Percentiles rank a stretch among this genome's conserved stretches.
These are phyloP conservation scores for Dictyostelium capitatum DNA, from an alignment of 78 protist species.

Conservation along the genomic window DNA sequence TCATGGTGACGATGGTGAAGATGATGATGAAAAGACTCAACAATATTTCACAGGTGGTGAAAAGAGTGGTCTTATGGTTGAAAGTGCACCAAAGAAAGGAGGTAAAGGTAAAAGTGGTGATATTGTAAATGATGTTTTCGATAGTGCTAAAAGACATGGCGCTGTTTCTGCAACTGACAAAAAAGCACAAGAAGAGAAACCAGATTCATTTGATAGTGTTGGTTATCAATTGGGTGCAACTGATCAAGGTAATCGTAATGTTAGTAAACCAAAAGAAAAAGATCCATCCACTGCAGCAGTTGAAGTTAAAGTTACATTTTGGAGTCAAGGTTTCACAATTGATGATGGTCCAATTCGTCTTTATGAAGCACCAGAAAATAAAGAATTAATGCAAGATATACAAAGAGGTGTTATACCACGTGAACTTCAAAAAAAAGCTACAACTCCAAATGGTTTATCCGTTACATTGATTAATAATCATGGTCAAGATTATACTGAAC, in stretches of 20 bases:
- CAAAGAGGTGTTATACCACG: constrained; percentile 80
- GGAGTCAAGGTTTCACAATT: constrained; percentile 87
- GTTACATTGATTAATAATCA: constrained; percentile 27
- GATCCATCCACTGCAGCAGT: background rate
- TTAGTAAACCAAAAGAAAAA: constrained; percentile 10
- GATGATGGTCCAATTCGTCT: constrained; percentile 88
- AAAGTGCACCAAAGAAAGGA: constrained; percentile 51
- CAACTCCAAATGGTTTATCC: constrained; percentile 22
- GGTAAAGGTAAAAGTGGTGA: constrained; percentile 13
- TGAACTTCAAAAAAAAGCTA: constrained; percentile 60
- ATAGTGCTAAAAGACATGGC: constrained; percentile 78
- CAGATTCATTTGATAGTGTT: constrained; percentile 37
- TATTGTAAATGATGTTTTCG: constrained; percentile 75
- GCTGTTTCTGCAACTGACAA: constrained; percentile 26
- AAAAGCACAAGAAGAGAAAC: background rate
- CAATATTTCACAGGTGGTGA: constrained; percentile 83
- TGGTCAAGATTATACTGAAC: constrained; percentile 53
- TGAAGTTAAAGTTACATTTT: constrained; percentile 82
- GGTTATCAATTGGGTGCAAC: constrained; percentile 75
- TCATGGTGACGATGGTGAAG: constrained; percentile 45
- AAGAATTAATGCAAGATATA: constrained; percentile 69
- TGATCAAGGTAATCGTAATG: constrained; percentile 27
- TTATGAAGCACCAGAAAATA: constrained; percentile 71
- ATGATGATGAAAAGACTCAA: constrained; percentile 73
- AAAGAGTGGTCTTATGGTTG: constrained; percentile 70